Evolutionary conservation across 345 rosid species (phyloP).

Genomic region (Brassica cretica): DNA sequence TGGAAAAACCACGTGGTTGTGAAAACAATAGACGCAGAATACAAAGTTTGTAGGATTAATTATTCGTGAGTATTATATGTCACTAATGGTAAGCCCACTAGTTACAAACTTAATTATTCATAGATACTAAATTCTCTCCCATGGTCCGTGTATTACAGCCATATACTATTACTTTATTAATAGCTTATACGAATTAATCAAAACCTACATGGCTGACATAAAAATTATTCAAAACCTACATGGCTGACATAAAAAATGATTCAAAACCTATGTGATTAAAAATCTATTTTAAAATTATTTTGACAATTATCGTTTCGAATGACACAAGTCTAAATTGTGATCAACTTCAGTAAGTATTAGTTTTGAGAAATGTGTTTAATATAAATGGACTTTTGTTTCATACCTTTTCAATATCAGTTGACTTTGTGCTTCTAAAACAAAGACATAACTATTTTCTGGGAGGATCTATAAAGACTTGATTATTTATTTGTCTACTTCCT

Average conservation of each 20-base stretch:
- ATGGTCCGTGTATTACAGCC: conserved; percentile 34
- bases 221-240: conserved; percentile 28
- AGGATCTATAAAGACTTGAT: conserved; percentile 29
- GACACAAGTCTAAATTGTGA: conserved; percentile 12
- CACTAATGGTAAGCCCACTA: conserved; percentile 34
- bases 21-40: conserved; percentile 3
- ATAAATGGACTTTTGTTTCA: conserved; percentile 34
- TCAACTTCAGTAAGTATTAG: conserved; percentile 5
- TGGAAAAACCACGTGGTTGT: conserved; percentile 28
- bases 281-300: background rate
- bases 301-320: conserved; percentile 22
- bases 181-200: conserved; percentile 34
- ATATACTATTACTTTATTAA: conserved; percentile 28
- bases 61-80: conserved; percentile 2
- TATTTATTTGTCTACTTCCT: conserved; percentile 16
- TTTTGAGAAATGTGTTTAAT: background rate
- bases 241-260: conserved; percentile 19
- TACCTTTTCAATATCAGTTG: conserved; percentile 27
- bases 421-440: conserved; percentile 18
- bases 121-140: conserved; percentile 25
- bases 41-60: conserved; percentile 6
- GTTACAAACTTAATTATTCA: conserved; percentile 16
- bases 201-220: conserved; percentile 35
- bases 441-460: conserved; percentile 11
- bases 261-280: conserved; percentile 26